Evolutionary conservation across 305 asterid species (phyloP), one percentile per base, ranked within the genome.

Genomic region (Solanum hybrid): DNA sequence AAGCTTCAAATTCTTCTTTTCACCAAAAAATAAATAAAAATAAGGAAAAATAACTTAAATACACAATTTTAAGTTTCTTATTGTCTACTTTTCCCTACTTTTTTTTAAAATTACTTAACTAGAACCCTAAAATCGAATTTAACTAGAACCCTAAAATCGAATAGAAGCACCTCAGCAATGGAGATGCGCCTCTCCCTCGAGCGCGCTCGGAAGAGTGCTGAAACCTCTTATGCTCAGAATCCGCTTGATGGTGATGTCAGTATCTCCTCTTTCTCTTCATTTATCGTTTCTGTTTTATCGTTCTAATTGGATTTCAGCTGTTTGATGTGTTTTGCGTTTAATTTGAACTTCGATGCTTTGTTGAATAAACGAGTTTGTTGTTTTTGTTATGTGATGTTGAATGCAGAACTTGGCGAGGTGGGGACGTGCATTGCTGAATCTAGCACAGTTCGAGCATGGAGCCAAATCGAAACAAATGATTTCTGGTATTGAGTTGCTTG

Each of bases 391-490:
- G 20, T 37, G 9, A 86, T 87, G 86, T 24, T 87, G 88, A 92
- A 40, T 91, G 91, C 93, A 97, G 99, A 96, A 97, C 89, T 93
- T 97, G 89, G 94, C 97, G 20, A 94, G 95, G 94, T 97, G 99
- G 99, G 99, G 98, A 40, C 96, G 99, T 71, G 98, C 97, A 28
- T 87, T 97, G 89, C 93, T 97, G 73, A 99, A 96, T 91, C 88
- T 96, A 20, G 95, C 99, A 26, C 98, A 95, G 95, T 96, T 95
- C 89, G 97, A 96, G 90, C 91, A 89, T 77, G 97, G 96, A 31
- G 82, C 93, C 5, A 98, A 95, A 7, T 96, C 99, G 3, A 96
- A 94, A 92, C 88, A 92, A 91, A 96, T 97, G 98, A 93, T 96
- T 94, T 91, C 89, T 89, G 97, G 97, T 95, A 89, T 28, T 77